phyloP scores from a whole-genome alignment of 1,284 basidiomycete genomes.

The Apiotrichum gamsii region DNA sequence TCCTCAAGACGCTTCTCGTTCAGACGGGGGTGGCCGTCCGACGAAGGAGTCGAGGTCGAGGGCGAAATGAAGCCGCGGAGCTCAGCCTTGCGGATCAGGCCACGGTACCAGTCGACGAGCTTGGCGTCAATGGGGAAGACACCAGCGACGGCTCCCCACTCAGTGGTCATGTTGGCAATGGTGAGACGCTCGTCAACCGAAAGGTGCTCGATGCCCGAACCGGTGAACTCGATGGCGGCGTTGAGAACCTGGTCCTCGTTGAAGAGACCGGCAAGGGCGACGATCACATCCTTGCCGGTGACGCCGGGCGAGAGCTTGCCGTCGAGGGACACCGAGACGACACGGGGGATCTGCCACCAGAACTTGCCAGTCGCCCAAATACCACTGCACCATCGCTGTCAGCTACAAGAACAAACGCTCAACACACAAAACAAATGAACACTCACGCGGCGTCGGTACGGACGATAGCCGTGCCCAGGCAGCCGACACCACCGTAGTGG shows the following conservation, averaged over 20 bases:
- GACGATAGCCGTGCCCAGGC: constrained; percentile 93
- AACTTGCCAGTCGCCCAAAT: constrained; percentile 99
- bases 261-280: constrained; percentile 93
- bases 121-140: constrained; percentile 89
- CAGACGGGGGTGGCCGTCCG: constrained; percentile 69
- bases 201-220: constrained; percentile 77
- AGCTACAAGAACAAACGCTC: background rate
- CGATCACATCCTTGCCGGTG: constrained; percentile 97
- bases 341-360: constrained; percentile 98
- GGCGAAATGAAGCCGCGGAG: constrained; percentile 60
- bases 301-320: constrained; percentile 81
- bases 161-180: constrained; percentile 97
- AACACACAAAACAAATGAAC: background rate
- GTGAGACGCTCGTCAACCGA: constrained; percentile 88
- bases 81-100: constrained; percentile 68
- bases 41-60: constrained; percentile 41
- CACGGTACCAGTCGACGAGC: constrained; percentile 81
- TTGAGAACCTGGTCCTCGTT: constrained; percentile 97
- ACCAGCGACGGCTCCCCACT: constrained; percentile 96
- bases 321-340: constrained; percentile 88
- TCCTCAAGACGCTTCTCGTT: constrained; percentile 67
- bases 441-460: constrained; percentile 56
- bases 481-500: constrained; percentile 92
- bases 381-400: constrained; percentile 53
- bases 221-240: constrained; percentile 95